Evolutionary conservation across 2,329 filamentous ascomycete species (phyloP).

Genomic region (Ceratocystis ficicola): DNA sequence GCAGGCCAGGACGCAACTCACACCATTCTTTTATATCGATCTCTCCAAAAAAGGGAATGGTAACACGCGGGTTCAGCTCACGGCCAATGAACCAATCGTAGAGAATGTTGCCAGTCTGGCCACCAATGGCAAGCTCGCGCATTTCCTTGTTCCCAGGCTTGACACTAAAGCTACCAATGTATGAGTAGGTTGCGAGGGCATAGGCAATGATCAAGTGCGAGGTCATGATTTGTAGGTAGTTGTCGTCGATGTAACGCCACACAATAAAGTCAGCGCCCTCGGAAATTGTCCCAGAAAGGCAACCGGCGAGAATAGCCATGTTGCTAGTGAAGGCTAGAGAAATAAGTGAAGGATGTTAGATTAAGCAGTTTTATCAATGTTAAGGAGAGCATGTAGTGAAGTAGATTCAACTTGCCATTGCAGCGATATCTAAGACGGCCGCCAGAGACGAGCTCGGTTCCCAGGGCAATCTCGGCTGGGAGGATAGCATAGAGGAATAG

Average conservation of each 20-base stretch:
- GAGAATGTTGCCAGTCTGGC: conserved; percentile 68
- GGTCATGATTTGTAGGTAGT: conserved; percentile 76
- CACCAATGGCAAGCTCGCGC: conserved; percentile 71
- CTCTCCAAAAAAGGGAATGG: conserved; percentile 65
- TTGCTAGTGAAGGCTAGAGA: conserved; percentile 60
- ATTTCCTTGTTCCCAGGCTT: conserved; percentile 58
- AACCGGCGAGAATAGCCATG: conserved; percentile 56
- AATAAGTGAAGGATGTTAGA: not conserved
- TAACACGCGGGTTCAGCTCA: conserved; percentile 80
- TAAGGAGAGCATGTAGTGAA: not conserved
- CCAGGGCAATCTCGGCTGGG: conserved; percentile 59
- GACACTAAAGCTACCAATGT: conserved; percentile 69
- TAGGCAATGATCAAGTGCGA: conserved; percentile 69
- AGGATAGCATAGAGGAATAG: conserved; percentile 63
- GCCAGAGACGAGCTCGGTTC: conserved; percentile 56
- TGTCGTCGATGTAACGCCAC: conserved; percentile 87
- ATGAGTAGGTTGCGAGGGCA: conserved; percentile 62
- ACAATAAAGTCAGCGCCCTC: conserved; percentile 73
- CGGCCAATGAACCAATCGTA: conserved; percentile 97
- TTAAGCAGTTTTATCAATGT: not conserved
- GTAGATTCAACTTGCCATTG: conserved; percentile 44
- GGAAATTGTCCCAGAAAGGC: conserved; percentile 59
- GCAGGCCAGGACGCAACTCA: conserved; percentile 82
- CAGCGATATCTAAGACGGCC: conserved; percentile 72
- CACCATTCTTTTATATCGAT: conserved; percentile 84